Conservation (phyloP, 257 asterid genomes). For the Nicotiana attenuata region DNA sequence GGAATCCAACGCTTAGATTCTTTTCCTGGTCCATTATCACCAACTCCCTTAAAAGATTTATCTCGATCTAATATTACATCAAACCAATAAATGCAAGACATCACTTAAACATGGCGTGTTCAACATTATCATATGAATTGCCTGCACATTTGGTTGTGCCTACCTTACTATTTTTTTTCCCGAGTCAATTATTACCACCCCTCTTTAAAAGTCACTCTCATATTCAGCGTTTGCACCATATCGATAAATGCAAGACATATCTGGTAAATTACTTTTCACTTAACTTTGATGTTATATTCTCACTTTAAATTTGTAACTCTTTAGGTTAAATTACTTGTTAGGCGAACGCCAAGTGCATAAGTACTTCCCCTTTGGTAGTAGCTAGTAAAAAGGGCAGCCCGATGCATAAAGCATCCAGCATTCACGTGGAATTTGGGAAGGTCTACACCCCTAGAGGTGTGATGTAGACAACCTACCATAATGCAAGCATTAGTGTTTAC, state of each 20-base stretch:
- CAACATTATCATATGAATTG: neutral
- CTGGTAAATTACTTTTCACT: neutral
- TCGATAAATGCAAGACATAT: neutral
- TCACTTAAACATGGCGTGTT: too few species aligned
- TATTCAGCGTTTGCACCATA: neutral
- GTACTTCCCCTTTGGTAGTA: neutral
- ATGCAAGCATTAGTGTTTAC: too few species aligned
- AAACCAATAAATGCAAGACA: too few species aligned
- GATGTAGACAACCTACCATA: too few species aligned
- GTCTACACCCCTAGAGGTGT: too few species aligned
- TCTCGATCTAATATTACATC: too few species aligned
- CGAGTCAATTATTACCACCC: neutral
- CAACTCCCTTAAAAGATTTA: too few species aligned
- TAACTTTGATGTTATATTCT: neutral
- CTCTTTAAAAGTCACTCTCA: neutral
- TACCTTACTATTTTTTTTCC: neutral
- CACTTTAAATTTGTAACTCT: neutral
- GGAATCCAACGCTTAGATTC: too few species aligned
- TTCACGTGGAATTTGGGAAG: rapidly evolving
- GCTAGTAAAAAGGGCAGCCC: too few species aligned
- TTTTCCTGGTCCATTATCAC: too few species aligned
- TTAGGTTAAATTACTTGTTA: neutral
- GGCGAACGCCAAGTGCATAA: neutral
- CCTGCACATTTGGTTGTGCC: neutral
- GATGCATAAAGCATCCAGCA: too few species aligned